Evolutionary conservation across 768 basidiomycete species (phyloP).

Genomic region (Lenzites betulinus): DNA sequence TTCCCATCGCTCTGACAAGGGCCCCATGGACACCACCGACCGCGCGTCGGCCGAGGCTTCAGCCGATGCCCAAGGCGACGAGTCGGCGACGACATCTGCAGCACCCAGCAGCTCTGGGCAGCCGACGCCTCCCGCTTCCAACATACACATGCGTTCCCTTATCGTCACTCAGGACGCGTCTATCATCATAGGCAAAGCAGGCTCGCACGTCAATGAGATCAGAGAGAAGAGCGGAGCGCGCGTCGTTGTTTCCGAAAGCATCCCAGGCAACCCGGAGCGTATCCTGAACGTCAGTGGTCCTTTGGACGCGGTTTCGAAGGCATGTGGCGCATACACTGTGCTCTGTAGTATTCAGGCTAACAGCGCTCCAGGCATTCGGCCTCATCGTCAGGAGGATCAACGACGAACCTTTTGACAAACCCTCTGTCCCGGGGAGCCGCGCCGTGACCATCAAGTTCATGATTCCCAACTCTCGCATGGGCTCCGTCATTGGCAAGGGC

Average conservation of each 20-base stretch:
- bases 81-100: conserved; percentile 48
- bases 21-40: conserved; percentile 36
- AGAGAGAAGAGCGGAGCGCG: conserved; percentile 96
- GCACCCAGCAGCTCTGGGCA: conserved; percentile 53
- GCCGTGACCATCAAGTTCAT: conserved; percentile 99
- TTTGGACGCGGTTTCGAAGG: conserved; percentile 98
- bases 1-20: conserved; percentile 39
- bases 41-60: conserved; percentile 36
- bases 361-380: conserved; percentile 79
- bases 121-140: conserved; percentile 64
- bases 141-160: conserved; percentile 96
- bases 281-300: conserved; percentile 96
- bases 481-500: conserved; percentile 96
- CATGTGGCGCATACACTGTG: conserved; percentile 36
- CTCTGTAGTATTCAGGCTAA: background rate
- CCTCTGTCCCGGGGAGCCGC: conserved; percentile 95
- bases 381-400: conserved; percentile 98
- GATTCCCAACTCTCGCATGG: conserved; percentile 99
- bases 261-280: conserved; percentile 98
- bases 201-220: conserved; percentile 97
- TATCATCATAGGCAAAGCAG: conserved; percentile 97
- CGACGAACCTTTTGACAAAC: conserved; percentile 97
- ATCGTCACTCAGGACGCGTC: conserved; percentile 99
- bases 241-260: conserved; percentile 97
- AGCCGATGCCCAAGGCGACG: conserved; percentile 36